Conservation (phyloP, 148 eudicot genomes). For the Rhododendron mucronatum region DNA sequence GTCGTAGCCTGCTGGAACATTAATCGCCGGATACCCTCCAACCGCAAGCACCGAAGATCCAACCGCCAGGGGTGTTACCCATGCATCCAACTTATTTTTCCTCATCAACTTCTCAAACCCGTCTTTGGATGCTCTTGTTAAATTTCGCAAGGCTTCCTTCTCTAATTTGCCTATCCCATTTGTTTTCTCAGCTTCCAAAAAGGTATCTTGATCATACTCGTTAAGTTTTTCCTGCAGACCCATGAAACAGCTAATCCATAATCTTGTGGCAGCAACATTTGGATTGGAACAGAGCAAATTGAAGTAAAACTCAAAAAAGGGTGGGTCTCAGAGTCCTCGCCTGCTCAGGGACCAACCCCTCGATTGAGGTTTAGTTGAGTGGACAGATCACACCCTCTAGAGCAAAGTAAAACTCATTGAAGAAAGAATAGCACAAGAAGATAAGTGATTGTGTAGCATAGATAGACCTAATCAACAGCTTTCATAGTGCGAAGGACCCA, state of each 20-base stretch:
- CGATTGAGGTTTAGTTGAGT: background rate
- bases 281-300: background rate
- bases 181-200: background rate
- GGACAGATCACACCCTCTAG: background rate
- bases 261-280: background rate
- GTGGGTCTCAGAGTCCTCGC: background rate
- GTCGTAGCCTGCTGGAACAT: background rate
- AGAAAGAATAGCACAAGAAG: background rate
- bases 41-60: background rate
- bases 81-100: constrained; percentile 6
- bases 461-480: background rate
- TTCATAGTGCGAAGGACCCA: background rate
- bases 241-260: background rate
- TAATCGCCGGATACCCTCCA: constrained; percentile 11
- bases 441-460: background rate
- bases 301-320: background rate
- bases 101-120: constrained; percentile 16
- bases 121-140: background rate
- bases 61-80: background rate
- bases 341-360: no score
- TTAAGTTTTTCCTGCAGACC: background rate
- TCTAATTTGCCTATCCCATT: background rate
- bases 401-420: background rate
- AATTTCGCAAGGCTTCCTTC: background rate
- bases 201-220: background rate